A percentile compares a stretch with the other conserved stretches of the same genome.
Evolutionary conservation across 1,284 basidiomycete species (phyloP).

Genomic region (Cerioporus squamosus): DNA sequence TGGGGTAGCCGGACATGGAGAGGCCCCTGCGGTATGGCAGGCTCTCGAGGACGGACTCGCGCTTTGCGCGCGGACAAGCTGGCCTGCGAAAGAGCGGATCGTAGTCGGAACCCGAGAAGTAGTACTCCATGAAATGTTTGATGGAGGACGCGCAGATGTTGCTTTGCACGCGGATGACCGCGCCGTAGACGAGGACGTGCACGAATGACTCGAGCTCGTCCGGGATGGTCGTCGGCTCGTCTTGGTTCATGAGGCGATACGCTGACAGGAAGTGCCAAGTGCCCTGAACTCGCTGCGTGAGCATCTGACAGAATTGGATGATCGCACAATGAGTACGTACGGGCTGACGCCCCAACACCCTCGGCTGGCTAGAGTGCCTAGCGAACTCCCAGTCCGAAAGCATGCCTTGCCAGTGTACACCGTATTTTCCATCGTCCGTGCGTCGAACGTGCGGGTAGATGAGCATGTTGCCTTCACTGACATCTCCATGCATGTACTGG

Average conservation of each 20-base stretch:
- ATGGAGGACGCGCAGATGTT: neutral
- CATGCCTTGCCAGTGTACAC: neutral
- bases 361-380: constrained; percentile 1
- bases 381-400: constrained; percentile 18
- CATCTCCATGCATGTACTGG: neutral
- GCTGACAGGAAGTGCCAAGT: constrained; percentile 19
- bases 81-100: neutral
- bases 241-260: neutral
- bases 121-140: neutral
- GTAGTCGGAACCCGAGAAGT: neutral
- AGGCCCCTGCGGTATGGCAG: neutral
- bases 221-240: neutral
- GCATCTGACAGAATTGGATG: too few species aligned
- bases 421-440: neutral
- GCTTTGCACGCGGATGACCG: constrained; percentile 1
- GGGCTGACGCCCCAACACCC: neutral
- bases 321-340: too few species aligned
- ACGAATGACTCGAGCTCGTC: constrained; percentile 18
- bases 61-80: neutral
- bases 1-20: neutral
- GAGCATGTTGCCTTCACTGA: constrained; percentile 16
- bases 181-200: constrained; percentile 13
- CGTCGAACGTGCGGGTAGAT: constrained; percentile 1
- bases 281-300: neutral
- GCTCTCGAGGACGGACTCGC: too few species aligned